Evolutionary conservation across 2,329 filamentous ascomycete species (phyloP).

Genomic region (Metarhizium guizhouense): DNA sequence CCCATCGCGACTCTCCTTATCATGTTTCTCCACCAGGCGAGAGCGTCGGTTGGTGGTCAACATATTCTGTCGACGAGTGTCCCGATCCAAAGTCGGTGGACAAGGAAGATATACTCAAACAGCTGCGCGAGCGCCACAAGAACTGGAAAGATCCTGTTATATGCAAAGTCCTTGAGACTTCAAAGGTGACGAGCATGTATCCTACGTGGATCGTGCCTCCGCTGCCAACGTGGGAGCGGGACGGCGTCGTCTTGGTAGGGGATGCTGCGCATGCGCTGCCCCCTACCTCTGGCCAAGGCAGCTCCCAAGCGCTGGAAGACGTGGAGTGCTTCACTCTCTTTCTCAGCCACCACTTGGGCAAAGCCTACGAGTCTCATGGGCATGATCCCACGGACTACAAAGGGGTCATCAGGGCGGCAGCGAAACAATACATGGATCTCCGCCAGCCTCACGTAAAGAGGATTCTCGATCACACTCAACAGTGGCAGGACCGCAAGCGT

Average conservation of each 20-base stretch:
- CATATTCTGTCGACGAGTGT: conserved; percentile 10
- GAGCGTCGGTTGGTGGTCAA: conserved; percentile 13
- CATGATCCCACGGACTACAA: conserved; percentile 1
- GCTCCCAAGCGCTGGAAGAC: conserved; percentile 14
- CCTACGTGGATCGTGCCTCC: conserved; percentile 13
- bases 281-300: conserved; percentile 12
- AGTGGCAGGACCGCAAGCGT: conserved; percentile 10
- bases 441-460: conserved; percentile 11
- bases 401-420: conserved; percentile 8
- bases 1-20: conserved; percentile 11
- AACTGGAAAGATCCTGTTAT: conserved; percentile 14
- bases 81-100: conserved; percentile 9
- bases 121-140: conserved; percentile 10
- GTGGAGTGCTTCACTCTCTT: conserved; percentile 11
- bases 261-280: conserved; percentile 15
- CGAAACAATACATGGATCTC: conserved; percentile 12
- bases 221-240: conserved; percentile 13
- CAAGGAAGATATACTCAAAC: conserved; percentile 9
- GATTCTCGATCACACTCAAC: conserved; percentile 9
- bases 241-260: conserved; percentile 13
- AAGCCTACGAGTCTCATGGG: not conserved
- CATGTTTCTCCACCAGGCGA: conserved; percentile 10
- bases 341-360: conserved; percentile 8
- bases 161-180: conserved; percentile 5
- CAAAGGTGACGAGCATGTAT: conserved; percentile 11